Base-by-base conservation (phyloP, 225 moss, liverwort and hornwort genomes). In the Marchantia polymorpha region DNA sequence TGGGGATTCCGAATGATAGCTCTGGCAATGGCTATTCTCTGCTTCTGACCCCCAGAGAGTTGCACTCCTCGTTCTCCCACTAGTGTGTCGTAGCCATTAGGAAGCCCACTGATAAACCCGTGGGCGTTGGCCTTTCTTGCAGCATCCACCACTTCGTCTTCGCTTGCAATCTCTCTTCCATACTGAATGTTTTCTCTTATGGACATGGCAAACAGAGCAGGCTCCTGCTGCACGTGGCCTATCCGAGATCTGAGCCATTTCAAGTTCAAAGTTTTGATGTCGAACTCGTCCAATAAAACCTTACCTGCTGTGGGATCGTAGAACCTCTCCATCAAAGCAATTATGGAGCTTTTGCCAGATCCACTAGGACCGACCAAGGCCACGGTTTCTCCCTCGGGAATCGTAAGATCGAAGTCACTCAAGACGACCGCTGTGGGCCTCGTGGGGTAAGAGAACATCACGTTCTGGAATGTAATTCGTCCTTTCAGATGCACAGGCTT, bases 281-380 rank as follows among this genome's bases (percentile, higher is more conserved):
- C 83, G 67, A 86, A 87, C 47, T 89, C 88, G 79, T 92, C 94
- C 4, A 94, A 77, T 31, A 73, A 72, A 76, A 94, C 78, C 47
- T 0, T 78, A 1, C 94, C 94, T 71, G 81, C 83, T 8, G 83
- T 60, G 11, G 92, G 94, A 69, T 94, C 90, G 75, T 94, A 94
- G 68, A 91, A 91, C 30, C 94, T 90, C 82, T 94, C 89, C 55
- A 94, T 83, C 59, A 86, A 53, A 10, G 82, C 66, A 50, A 84
- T 20, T 76, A 82, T 75, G n/a, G 70, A 75, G 23, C 69, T 79
- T 64, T 75, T 83, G 84, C 96, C 94, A 76, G 91, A 92, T 80
- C 96, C 94, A 83, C 90, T 92, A 70, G 94, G 89, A 55, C 96
- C 96, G 19, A 96, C 94, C 13, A 96, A 90, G 16, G 93, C 96